A percentile compares a stretch with the other conserved stretches of the same genome.
These are phyloP conservation scores for Moniliophthora roreri DNA, from an alignment of 1,284 basidiomycete species.

Conservation along the genomic window DNA sequence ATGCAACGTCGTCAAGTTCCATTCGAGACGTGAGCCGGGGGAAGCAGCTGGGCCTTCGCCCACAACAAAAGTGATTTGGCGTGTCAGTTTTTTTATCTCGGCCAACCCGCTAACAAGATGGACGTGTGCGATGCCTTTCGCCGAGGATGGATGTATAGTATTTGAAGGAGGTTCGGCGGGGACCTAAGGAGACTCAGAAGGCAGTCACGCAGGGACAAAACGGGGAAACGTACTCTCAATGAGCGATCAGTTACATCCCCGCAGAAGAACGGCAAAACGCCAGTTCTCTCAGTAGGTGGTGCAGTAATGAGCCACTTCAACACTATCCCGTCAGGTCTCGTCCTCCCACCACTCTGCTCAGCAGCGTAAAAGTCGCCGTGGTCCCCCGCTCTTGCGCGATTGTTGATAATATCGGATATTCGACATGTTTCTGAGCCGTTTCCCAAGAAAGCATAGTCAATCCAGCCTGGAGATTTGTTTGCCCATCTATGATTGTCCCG, in stretches of 20 bases:
- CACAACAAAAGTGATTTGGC: no score
- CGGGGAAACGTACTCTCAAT: slow-evolving; percentile 46
- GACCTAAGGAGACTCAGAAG: no score
- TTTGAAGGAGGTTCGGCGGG: no score
- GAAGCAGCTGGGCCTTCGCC: no score
- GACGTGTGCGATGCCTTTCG: no score
- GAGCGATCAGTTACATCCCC: slow-evolving; percentile 63
- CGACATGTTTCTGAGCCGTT: slow-evolving; percentile 37
- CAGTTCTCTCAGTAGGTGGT: slow-evolving; percentile 28
- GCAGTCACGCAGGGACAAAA: neutral
- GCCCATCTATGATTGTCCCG: slow-evolving; percentile 55
- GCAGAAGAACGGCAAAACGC: slow-evolving; percentile 67
- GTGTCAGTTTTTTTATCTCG: no score
- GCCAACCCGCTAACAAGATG: no score
- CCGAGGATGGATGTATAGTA: no score
- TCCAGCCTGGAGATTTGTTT: slow-evolving; percentile 55
- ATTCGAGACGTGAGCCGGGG: no score
- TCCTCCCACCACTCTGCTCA: slow-evolving; percentile 51
- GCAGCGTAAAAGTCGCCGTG: slow-evolving; percentile 38
- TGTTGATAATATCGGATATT: slow-evolving; percentile 52
- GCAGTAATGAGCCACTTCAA: slow-evolving; percentile 59
- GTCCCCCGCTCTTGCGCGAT: slow-evolving; percentile 37
- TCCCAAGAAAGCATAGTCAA: slow-evolving; percentile 61
- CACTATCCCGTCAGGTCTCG: slow-evolving; percentile 47
- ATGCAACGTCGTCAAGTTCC: no score